Conservation (phyloP, 106 monocot genomes). For the Acorus gramineus region DNA sequence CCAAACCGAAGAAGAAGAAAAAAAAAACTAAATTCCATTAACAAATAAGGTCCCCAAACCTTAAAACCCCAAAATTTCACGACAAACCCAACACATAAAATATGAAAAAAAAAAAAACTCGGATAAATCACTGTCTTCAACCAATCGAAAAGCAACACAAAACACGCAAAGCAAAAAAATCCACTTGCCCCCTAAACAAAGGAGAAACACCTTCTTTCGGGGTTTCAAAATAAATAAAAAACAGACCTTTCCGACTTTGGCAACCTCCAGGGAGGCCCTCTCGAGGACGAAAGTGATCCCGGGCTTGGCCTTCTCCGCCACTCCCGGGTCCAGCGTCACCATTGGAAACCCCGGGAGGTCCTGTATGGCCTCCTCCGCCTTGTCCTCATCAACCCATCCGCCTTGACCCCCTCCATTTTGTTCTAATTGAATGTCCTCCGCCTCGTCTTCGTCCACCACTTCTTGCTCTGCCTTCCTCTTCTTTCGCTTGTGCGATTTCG, state of each 20-base stretch:
- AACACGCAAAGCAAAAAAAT: too few relatives aligned
- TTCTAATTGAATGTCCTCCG: background rate
- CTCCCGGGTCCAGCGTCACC: constrained; percentile 4
- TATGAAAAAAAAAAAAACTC: too few relatives aligned
- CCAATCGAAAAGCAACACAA: too few relatives aligned
- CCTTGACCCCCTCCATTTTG: background rate
- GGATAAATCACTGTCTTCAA: too few relatives aligned
- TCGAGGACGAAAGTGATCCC: constrained; percentile 65
- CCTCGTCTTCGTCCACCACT: constrained; percentile 2
- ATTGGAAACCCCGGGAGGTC: constrained; percentile 39
- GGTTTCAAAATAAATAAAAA: too few relatives aligned
- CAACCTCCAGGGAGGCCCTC: constrained; percentile 52
- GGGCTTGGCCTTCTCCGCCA: constrained; percentile 18
- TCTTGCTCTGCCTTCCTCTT: constrained; percentile 25
- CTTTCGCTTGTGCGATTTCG: constrained; percentile 20
- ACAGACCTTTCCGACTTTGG: constrained; percentile 63
- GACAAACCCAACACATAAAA: too few relatives aligned
- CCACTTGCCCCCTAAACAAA: background rate
- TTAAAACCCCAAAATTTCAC: too few relatives aligned
- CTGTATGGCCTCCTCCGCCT: constrained; percentile 9
- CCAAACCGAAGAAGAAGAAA: too few relatives aligned
- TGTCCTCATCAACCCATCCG: constrained; percentile 3
- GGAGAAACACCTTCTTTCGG: background rate
- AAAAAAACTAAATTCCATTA: too few relatives aligned
- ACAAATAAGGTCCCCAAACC: too few relatives aligned